A percentile compares a stretch with the other conserved stretches of the same genome.
Evolutionary conservation across 2,329 filamentous ascomycete genomes (phyloP).

Genomic region (Fusarium nanum): DNA sequence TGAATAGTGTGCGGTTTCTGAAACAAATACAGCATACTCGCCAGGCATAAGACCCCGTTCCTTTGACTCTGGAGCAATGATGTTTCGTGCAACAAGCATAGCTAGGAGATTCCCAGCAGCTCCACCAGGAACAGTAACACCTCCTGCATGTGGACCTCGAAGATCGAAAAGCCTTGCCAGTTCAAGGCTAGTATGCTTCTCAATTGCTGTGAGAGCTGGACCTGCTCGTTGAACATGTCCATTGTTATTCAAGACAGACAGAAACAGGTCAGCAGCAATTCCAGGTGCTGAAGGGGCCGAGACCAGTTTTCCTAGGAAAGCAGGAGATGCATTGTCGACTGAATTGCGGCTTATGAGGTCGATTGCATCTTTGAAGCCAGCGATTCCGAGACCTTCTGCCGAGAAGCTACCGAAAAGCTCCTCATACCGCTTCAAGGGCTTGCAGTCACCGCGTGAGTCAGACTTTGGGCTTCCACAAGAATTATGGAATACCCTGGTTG

Average conservation of each 20-base stretch:
- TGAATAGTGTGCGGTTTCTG: not conserved
- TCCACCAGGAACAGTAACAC: not conserved
- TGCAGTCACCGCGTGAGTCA: not conserved
- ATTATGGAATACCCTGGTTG: not conserved
- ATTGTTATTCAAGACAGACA: not conserved
- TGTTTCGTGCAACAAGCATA: not conserved
- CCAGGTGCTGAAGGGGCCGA: not conserved
- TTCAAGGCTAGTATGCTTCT: not conserved
- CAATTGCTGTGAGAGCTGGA: not conserved
- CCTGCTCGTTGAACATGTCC: not conserved
- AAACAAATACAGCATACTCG: not conserved
- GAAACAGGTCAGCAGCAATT: not conserved
- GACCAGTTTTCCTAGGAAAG: not conserved
- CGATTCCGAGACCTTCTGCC: not conserved
- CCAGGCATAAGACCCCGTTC: not conserved
- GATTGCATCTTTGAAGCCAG: not conserved
- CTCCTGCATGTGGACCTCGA: not conserved
- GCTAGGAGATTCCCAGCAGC: not conserved
- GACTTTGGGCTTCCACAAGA: not conserved
- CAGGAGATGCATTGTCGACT: not conserved
- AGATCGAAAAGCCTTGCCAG: not conserved
- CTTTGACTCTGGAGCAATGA: not conserved
- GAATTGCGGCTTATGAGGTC: not conserved
- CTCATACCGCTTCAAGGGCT: not conserved
- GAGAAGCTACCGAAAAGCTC: not conserved